A percentile compares a stretch with the other conserved stretches of the same genome.
Evolutionary conservation across 164 flowering plant species (phyloP).

Genomic region (Nymphaea colorata): DNA sequence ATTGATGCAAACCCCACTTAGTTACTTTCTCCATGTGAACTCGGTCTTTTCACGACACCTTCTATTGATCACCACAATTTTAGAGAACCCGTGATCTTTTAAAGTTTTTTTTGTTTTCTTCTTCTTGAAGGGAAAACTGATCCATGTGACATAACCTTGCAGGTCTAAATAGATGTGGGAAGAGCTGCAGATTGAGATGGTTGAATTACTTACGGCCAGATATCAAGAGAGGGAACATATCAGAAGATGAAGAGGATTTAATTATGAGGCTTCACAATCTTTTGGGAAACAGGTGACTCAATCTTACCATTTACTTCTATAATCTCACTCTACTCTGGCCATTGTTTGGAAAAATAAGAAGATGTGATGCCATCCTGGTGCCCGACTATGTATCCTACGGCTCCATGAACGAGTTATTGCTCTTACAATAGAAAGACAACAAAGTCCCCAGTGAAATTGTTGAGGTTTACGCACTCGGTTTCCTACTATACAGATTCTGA

Average conservation of each 20-base stretch:
- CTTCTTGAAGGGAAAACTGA: not conserved
- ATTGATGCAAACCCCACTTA: not conserved
- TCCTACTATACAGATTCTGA: too few relatives aligned
- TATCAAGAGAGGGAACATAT: conserved; percentile 9
- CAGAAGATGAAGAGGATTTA: conserved; percentile 10
- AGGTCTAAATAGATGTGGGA: conserved; percentile 11
- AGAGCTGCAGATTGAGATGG: conserved; percentile 11
- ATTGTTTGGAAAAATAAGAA: too few relatives aligned
- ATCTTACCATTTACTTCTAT: not conserved
- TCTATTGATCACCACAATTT: too few relatives aligned
- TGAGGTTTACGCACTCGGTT: too few relatives aligned
- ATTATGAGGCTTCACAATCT: conserved; percentile 13
- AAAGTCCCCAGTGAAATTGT: too few relatives aligned
- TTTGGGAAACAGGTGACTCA: conserved; percentile 10
- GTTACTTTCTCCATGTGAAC: not conserved
- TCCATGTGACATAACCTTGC: not conserved
- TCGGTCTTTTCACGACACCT: not conserved
- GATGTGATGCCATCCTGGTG: too few relatives aligned
- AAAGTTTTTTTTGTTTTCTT: not conserved
- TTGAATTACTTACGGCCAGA: conserved; percentile 10
- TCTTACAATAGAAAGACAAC: too few relatives aligned
- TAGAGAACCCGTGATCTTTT: too few relatives aligned
- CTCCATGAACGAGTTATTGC: too few relatives aligned
- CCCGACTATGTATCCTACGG: too few relatives aligned
- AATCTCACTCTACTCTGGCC: too few relatives aligned